A percentile compares a stretch with the other conserved stretches of the same genome.
phyloP scores from a whole-genome alignment of 345 rosid genomes.

The Aethionema arabicum region DNA sequence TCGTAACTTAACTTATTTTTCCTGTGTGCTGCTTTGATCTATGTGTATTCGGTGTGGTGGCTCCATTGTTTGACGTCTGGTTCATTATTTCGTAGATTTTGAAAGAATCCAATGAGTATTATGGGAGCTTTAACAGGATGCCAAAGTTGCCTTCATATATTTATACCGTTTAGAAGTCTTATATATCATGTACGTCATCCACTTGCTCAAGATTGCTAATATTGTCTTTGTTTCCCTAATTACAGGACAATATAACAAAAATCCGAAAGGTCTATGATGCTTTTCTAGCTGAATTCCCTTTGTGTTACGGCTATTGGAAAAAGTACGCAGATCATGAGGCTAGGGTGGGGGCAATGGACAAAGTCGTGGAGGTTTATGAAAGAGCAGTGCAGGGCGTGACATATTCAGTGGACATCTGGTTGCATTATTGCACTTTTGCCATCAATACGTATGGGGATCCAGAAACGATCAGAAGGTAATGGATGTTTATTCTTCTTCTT shows the following conservation, averaged over 20 bases:
- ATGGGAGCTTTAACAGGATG: neutral
- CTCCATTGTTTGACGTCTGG: constrained; percentile 1
- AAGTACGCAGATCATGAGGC: constrained; percentile 98
- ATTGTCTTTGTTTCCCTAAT: constrained; percentile 8
- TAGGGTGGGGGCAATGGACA: constrained; percentile 81
- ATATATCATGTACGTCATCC: neutral
- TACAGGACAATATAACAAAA: constrained; percentile 81
- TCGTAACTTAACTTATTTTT: neutral
- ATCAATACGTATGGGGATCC: constrained; percentile 88
- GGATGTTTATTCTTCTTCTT: constrained; percentile 27
- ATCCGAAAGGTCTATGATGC: constrained; percentile 84
- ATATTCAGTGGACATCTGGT: constrained; percentile 97
- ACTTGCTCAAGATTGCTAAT: constrained; percentile 20
- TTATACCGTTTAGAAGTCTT: neutral
- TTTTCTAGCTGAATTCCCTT: constrained; percentile 87
- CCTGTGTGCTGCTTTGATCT: constrained; percentile 8
- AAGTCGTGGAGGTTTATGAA: constrained; percentile 94
- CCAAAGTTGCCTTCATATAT: constrained; percentile 10
- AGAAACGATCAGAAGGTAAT: constrained; percentile 91
- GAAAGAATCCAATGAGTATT: neutral
- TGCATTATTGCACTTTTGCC: constrained; percentile 83
- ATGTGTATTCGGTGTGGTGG: constrained; percentile 7
- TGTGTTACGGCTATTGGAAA: constrained; percentile 99
- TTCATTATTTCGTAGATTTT: neutral
- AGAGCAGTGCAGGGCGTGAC: constrained; percentile 90